A percentile compares a stretch with the other conserved stretches of the same genome.
Evolutionary conservation across 768 basidiomycete species (phyloP).

Genomic region (Phaffia tasmanica): DNA sequence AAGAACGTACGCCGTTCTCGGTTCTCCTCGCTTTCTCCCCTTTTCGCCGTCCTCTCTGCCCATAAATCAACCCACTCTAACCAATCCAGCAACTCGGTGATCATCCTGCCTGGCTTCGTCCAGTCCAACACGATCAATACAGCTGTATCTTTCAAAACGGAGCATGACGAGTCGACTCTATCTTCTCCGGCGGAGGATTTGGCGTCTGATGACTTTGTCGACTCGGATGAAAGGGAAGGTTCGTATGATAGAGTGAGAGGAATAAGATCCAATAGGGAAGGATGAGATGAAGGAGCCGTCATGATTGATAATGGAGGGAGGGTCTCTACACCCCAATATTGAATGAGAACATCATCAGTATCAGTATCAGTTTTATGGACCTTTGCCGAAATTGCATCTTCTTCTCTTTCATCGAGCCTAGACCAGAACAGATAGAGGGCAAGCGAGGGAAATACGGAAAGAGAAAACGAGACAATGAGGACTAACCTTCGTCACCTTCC

Average conservation of each 20-base stretch:
- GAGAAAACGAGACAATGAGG: background rate
- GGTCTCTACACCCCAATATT: conserved; percentile 1
- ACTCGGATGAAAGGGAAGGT: conserved; percentile 39
- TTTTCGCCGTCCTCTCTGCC: conserved; percentile 45
- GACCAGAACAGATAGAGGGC: background rate
- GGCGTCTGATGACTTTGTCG: conserved; percentile 42
- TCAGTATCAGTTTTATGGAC: background rate
- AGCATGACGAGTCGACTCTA: background rate
- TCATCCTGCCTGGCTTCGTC: conserved; percentile 85
- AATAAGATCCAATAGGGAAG: conserved; percentile 57
- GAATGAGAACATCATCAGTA: background rate
- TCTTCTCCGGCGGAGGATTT: background rate
- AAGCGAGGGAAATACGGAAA: background rate
- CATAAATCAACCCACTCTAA: conserved; percentile 72
- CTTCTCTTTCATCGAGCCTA: background rate
- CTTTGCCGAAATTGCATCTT: background rate
- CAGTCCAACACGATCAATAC: conserved; percentile 84
- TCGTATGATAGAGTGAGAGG: conserved; percentile 66
- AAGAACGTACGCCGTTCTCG: conserved; percentile 61
- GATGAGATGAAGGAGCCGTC: conserved; percentile 71
- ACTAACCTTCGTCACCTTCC: conserved; percentile 83
- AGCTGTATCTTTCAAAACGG: conserved; percentile 32
- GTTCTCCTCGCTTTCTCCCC: conserved; percentile 51
- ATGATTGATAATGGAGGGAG: conserved; percentile 57
- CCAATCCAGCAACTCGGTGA: conserved; percentile 70